Evolutionary conservation across 1,284 basidiomycete species (phyloP).

Genomic region (Rugiboletus extremiorientalis): DNA sequence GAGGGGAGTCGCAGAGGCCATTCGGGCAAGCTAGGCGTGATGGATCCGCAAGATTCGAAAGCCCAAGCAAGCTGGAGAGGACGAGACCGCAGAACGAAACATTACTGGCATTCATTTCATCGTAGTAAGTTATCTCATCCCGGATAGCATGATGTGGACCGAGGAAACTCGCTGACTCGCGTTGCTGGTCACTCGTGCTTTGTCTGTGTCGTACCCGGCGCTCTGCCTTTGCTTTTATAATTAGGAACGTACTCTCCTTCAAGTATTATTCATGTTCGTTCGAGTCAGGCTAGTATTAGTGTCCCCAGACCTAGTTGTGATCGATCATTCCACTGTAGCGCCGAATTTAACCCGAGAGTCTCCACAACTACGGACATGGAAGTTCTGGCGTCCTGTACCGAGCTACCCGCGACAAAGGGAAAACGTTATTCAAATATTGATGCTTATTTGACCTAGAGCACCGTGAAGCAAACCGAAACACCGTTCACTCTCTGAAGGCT

Average conservation of each 20-base stretch:
- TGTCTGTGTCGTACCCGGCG: neutral
- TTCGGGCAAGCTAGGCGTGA: slow-evolving; percentile 7
- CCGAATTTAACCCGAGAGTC: neutral
- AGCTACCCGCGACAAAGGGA: too few species aligned
- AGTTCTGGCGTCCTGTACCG: neutral
- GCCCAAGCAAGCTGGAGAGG: slow-evolving; percentile 8
- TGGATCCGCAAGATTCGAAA: slow-evolving; percentile 7
- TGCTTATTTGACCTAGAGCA: too few species aligned
- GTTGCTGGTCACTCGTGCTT: neutral
- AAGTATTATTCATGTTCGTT: neutral
- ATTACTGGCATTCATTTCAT: neutral
- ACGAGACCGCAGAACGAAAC: neutral
- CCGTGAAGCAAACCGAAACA: too few species aligned
- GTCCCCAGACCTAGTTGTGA: neutral
- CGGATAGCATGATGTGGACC: neutral
- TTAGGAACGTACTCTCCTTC: neutral
- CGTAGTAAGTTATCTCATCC: neutral
- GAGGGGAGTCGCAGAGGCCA: slow-evolving; percentile 12
- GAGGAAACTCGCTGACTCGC: neutral
- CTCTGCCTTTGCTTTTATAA: neutral
- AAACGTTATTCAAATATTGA: too few species aligned
- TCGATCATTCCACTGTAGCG: neutral
- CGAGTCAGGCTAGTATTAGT: neutral
- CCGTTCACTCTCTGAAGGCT: too few species aligned
- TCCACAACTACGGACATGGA: neutral